Evolutionary conservation across 2,329 filamentous ascomycete genomes (phyloP), one percentile per base, ranked within the genome.

Genomic region (Colletotrichum sp.): DNA sequence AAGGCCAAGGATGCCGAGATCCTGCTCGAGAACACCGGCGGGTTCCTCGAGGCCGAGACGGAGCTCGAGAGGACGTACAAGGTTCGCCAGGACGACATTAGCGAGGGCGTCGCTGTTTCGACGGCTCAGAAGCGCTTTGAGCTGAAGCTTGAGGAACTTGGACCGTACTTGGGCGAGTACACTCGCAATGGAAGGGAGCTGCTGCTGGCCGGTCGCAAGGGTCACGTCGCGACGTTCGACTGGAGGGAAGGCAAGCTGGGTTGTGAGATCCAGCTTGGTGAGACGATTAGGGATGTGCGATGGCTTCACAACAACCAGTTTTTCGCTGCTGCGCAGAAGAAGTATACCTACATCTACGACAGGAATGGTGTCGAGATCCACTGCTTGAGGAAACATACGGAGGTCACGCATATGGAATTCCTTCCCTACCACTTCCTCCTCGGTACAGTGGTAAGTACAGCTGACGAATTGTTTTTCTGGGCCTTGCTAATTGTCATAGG

Each of bases 291-390:
- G 68, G 96, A 98, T 85, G 94, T 94, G 30, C 94, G 93, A 82
- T 99, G 96, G 95, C 89, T 99, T 80, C 96, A 98, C 86, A 98
- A 98, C 84, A 96, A 97, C 84, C 95, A 98, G 80, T 94, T 92
- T 85, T 98, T 99, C 85, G 96, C 96, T 1, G 95, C 98, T 15
- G 96, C 97, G 60, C 96, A 99, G 86, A 98, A 98, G 89, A 97
- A 96, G 86, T 94, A 97, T 80, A 95, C 97, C 78, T 99, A 98
- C 87, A 98, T 99, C 79, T 99, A 99, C 87, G 97, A 98, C 81
- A 90, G 92, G 73, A 92, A 95, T 72, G 97, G 97, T 68, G 95
- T 98, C 24, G 97, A 99, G 86, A 87, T 99, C 71, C 97, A 99
- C 84, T 96, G 95, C 83, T 87, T 99, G 82, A 93, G 93, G 85